phyloP scores from a whole-genome alignment of 441 rosid genomes.

The Kokia cookei region DNA sequence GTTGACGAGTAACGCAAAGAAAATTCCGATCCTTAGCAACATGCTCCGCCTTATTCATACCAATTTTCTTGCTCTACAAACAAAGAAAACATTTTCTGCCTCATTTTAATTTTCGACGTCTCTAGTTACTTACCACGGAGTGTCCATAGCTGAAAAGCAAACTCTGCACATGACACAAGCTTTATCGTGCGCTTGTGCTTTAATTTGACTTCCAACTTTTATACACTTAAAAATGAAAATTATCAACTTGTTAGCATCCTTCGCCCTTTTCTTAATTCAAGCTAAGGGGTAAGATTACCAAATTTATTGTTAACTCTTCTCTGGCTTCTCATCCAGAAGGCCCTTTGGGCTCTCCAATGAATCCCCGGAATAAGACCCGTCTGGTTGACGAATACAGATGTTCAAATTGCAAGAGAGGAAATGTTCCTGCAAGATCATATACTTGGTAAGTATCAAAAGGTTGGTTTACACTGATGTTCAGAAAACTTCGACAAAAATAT shows the following conservation, averaged over 20 bases:
- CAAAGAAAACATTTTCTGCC: constrained; percentile 23
- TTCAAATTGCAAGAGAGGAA: constrained; percentile 62
- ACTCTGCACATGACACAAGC: constrained; percentile 33
- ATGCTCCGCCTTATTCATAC: constrained; percentile 25
- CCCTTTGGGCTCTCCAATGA: constrained; percentile 47
- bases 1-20: constrained; percentile 7
- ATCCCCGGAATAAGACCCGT: constrained; percentile 73
- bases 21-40: constrained; percentile 18
- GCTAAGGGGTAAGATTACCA: constrained; percentile 21
- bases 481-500: not conserved
- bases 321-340: constrained; percentile 33
- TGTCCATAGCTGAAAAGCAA: constrained; percentile 34
- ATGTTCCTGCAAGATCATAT: constrained; percentile 49
- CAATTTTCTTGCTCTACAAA: constrained; percentile 20
- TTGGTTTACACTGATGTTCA: not conserved
- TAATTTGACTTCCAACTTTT: constrained; percentile 31
- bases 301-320: constrained; percentile 25
- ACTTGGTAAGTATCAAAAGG: not conserved
- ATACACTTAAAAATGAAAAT: constrained; percentile 39
- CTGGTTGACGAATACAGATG: constrained; percentile 59
- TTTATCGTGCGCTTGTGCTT: constrained; percentile 16
- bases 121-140: constrained; percentile 13
- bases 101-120: not conserved
- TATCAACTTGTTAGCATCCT: constrained; percentile 37
- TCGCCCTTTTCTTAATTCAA: constrained; percentile 17